Percentiles rank a stretch among this genome's conserved stretches.
Conservation (phyloP, 2,329 filamentous ascomycete species). For the Penicillium italicum region DNA sequence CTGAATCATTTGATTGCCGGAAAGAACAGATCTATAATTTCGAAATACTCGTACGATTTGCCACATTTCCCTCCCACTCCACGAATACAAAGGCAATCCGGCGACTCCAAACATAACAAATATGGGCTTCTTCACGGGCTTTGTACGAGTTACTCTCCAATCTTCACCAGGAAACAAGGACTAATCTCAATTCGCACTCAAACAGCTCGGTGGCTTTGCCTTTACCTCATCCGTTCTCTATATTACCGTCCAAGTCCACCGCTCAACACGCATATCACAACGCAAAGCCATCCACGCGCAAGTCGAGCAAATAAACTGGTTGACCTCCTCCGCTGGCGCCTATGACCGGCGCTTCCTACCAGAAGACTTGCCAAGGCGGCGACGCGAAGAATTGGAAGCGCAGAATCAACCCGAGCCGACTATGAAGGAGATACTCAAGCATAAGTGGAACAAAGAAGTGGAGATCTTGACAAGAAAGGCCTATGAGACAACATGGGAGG, state of each 20-base stretch:
- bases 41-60: neutral
- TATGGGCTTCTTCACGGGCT: constrained; percentile 70
- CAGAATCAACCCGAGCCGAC: constrained; percentile 36
- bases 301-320: constrained; percentile 40
- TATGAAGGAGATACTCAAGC: constrained; percentile 66
- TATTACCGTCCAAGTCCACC: constrained; percentile 66
- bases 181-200: neutral
- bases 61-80: neutral
- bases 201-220: constrained; percentile 69
- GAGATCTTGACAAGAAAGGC: constrained; percentile 63
- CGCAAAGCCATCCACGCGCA: constrained; percentile 45
- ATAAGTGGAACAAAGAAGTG: constrained; percentile 73
- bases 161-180: neutral
- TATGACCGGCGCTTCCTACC: constrained; percentile 32
- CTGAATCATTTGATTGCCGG: neutral
- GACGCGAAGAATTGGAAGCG: constrained; percentile 7
- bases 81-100: neutral
- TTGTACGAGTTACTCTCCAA: constrained; percentile 54
- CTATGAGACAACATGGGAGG: constrained; percentile 63
- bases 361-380: constrained; percentile 9
- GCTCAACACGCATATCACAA: constrained; percentile 58
- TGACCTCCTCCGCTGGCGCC: constrained; percentile 36
- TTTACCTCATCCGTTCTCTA: constrained; percentile 71
- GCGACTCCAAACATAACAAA: constrained; percentile 32
- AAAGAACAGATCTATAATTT: neutral